Conservation (phyloP, 768 basidiomycete species). For the Suillus placidus region DNA sequence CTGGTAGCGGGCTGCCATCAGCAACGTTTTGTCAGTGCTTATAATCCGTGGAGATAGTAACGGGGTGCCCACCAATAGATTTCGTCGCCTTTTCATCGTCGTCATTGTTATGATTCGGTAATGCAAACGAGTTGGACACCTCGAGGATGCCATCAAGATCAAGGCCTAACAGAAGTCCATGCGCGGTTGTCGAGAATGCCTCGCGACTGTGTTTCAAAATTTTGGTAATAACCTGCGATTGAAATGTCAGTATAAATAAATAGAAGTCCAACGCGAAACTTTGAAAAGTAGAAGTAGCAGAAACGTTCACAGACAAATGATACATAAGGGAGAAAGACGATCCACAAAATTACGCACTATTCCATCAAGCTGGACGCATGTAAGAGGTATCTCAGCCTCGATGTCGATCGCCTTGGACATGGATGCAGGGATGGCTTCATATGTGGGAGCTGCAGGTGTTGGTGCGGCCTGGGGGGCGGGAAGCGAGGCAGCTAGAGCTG, state of each 20-base stretch:
- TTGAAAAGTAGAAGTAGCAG: constrained; percentile 6
- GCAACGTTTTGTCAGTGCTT: constrained; percentile 14
- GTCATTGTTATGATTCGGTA: constrained; percentile 72
- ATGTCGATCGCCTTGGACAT: constrained; percentile 94
- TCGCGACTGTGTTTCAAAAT: constrained; percentile 93
- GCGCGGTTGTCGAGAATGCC: constrained; percentile 67
- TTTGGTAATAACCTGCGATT: constrained; percentile 80
- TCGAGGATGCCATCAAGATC: constrained; percentile 91
- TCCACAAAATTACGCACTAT: constrained; percentile 56
- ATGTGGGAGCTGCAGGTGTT: constrained; percentile 63
- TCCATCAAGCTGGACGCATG: constrained; percentile 81
- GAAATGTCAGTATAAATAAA: constrained; percentile 18
- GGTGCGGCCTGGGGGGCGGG: constrained; percentile 63
- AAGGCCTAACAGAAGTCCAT: constrained; percentile 87
- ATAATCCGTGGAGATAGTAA: constrained; percentile 10
- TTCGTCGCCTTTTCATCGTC: constrained; percentile 85
- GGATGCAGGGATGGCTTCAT: constrained; percentile 88
- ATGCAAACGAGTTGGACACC: constrained; percentile 87
- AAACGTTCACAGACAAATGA: background rate
- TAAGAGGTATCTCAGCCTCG: constrained; percentile 85
- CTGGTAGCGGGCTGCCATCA: constrained; percentile 71
- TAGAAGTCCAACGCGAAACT: background rate
- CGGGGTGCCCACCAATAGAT: constrained; percentile 57
- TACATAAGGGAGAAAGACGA: constrained; percentile 5
- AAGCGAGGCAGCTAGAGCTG: constrained; percentile 83